These are phyloP conservation scores for Paraglomus occultum DNA, from an alignment of 192 early-diverging fungal species.

Conservation along the genomic window DNA sequence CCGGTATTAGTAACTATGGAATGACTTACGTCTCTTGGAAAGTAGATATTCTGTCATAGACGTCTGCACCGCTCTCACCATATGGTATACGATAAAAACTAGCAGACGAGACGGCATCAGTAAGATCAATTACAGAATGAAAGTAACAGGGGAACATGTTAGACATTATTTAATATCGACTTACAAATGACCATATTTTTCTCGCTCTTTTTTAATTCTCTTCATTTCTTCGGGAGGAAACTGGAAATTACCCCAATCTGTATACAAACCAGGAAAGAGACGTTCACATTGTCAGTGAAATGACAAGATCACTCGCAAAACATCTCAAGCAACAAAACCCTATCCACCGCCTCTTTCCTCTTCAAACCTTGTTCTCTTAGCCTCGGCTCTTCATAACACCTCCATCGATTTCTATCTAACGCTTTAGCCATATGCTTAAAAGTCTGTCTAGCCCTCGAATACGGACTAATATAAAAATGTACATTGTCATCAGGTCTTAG, in stretches of 20 bases:
- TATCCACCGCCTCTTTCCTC: background rate
- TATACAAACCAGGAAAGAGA: background rate
- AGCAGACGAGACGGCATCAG: background rate
- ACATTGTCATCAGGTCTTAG: conserved; percentile 10
- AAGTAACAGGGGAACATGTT: background rate
- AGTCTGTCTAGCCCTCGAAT: conserved; percentile 19
- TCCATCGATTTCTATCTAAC: conserved; percentile 19
- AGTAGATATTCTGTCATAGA: conserved; percentile 25
- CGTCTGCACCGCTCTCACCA: conserved; percentile 24
- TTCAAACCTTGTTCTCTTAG: conserved; percentile 27
- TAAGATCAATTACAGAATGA: background rate
- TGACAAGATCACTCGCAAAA: background rate
- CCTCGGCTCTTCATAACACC: conserved; percentile 23
- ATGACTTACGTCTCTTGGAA: conserved; percentile 19
- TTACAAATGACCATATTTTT: conserved; percentile 25
- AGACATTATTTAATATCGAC: background rate
- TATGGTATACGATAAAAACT: conserved; percentile 28
- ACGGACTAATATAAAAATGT: conserved; percentile 22
- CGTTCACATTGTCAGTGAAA: background rate
- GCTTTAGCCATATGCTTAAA: conserved; percentile 14
- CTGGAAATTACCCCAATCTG: conserved; percentile 27
- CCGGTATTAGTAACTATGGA: background rate
- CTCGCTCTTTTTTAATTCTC: conserved; percentile 4
- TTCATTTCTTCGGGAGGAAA: conserved; percentile 1
- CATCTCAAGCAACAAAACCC: background rate